Evolutionary conservation across 2,329 filamentous ascomycete species (phyloP).

Genomic region (Rutstroemia sp.): DNA sequence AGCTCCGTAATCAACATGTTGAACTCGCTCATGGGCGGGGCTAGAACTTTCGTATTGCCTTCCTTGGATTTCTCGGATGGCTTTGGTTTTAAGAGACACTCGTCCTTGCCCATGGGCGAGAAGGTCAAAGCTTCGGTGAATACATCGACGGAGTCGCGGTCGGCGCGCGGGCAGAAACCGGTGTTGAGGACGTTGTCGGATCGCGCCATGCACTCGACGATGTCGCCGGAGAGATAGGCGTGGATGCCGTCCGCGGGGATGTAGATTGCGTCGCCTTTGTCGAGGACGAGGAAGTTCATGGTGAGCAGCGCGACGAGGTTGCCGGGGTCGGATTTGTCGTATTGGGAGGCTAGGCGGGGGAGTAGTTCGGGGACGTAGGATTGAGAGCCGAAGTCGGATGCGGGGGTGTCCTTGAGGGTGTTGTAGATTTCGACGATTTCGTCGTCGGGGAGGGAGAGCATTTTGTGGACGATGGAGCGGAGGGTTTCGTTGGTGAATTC

Average conservation of each 20-base stretch:
- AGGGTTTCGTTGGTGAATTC: constrained; percentile 47
- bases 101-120: constrained; percentile 47
- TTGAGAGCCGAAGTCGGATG: constrained; percentile 40
- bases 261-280: constrained; percentile 80
- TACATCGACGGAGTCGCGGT: constrained; percentile 55
- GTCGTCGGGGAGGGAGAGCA: constrained; percentile 38
- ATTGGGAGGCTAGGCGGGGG: constrained; percentile 57
- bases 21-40: constrained; percentile 65
- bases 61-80: constrained; percentile 43
- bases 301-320: constrained; percentile 61
- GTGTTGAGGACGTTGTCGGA: constrained; percentile 85
- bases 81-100: constrained; percentile 46
- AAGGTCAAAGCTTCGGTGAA: constrained; percentile 60
- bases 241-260: constrained; percentile 94
- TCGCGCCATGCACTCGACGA: constrained; percentile 96
- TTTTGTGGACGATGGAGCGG: constrained; percentile 40
- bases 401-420: constrained; percentile 41
- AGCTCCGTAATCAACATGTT: constrained; percentile 56
- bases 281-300: constrained; percentile 66
- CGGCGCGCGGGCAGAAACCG: constrained; percentile 62
- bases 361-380: constrained; percentile 57
- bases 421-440: constrained; percentile 38
- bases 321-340: constrained; percentile 56
- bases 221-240: constrained; percentile 84
- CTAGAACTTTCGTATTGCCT: constrained; percentile 56